Evolutionary conservation across 345 rosid genomes (phyloP).

Genomic region (Ceriops tagal): DNA sequence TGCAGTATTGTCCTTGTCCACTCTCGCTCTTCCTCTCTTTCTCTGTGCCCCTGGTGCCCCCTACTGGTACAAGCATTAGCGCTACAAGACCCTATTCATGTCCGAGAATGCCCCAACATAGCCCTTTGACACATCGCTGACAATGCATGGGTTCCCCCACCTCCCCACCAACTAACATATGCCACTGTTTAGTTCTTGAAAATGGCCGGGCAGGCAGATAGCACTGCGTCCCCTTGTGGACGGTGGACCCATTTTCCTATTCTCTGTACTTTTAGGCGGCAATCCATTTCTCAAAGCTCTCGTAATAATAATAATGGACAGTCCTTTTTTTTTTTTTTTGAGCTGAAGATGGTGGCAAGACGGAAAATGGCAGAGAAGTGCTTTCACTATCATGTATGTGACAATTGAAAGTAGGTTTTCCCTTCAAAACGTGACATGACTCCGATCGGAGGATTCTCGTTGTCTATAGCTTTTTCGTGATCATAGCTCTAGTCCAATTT

Average conservation of each 20-base stretch:
- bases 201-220: constrained; percentile 2
- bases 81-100: background rate
- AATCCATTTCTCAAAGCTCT: too few species aligned
- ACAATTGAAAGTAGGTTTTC: background rate
- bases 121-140: constrained; percentile 1
- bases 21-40: background rate
- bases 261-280: too few species aligned
- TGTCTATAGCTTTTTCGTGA: background rate
- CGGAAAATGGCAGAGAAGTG: too few species aligned
- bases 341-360: too few species aligned
- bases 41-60: background rate
- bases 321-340: too few species aligned
- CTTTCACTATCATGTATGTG: background rate
- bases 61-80: background rate
- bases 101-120: constrained; percentile 18
- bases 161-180: background rate
- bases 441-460: background rate
- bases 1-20: too few species aligned
- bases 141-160: constrained; percentile 14
- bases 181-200: background rate
- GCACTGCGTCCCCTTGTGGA: background rate
- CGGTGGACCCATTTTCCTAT: background rate
- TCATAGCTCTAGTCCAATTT: background rate
- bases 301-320: too few species aligned
- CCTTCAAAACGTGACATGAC: too few species aligned